Evolutionary conservation across 2,329 filamentous ascomycete species (phyloP).

Genomic region (Alternaria panax): DNA sequence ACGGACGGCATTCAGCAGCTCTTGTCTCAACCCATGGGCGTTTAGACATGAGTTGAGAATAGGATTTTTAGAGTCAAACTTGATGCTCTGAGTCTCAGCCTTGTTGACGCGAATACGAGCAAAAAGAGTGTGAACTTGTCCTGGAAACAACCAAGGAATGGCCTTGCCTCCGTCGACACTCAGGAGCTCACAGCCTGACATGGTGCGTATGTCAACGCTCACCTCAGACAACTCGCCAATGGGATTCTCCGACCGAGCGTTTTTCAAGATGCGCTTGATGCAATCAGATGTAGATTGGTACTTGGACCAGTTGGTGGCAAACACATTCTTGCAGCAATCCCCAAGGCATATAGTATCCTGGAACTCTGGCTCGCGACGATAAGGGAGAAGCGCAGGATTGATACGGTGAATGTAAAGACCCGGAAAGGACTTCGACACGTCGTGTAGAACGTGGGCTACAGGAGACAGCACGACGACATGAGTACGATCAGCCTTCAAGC

Average conservation of each 20-base stretch:
- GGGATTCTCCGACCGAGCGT: slow-evolving; percentile 35
- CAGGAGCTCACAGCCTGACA: slow-evolving; percentile 37
- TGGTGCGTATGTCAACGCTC: slow-evolving; percentile 30
- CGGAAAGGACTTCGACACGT: slow-evolving; percentile 31
- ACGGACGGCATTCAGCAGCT: slow-evolving; percentile 26
- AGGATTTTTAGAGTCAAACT: slow-evolving; percentile 28
- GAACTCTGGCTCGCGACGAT: slow-evolving; percentile 17
- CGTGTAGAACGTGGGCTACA: slow-evolving; percentile 28
- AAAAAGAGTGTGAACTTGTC: slow-evolving; percentile 38
- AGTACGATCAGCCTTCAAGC: slow-evolving; percentile 26
- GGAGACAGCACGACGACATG: slow-evolving; percentile 41
- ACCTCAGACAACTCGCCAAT: slow-evolving; percentile 31
- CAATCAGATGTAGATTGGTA: slow-evolving; percentile 32
- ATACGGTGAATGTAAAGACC: slow-evolving; percentile 37
- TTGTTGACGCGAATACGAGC: slow-evolving; percentile 28
- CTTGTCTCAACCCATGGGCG: slow-evolving; percentile 28
- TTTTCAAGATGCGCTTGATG: slow-evolving; percentile 36
- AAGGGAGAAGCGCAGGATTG: slow-evolving; percentile 38
- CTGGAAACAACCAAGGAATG: slow-evolving; percentile 31
- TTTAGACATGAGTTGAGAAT: slow-evolving; percentile 33
- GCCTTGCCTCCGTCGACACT: slow-evolving; percentile 24
- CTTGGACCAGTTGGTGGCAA: slow-evolving; percentile 34
- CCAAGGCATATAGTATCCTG: slow-evolving; percentile 24
- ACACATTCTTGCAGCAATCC: slow-evolving; percentile 36
- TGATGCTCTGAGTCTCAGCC: slow-evolving; percentile 22